Percentiles rank a stretch among this genome's conserved stretches.
These are phyloP conservation scores for Sphenostylis stenocarpa DNA, from an alignment of 306 rosid genomes.

Conservation along the genomic window DNA sequence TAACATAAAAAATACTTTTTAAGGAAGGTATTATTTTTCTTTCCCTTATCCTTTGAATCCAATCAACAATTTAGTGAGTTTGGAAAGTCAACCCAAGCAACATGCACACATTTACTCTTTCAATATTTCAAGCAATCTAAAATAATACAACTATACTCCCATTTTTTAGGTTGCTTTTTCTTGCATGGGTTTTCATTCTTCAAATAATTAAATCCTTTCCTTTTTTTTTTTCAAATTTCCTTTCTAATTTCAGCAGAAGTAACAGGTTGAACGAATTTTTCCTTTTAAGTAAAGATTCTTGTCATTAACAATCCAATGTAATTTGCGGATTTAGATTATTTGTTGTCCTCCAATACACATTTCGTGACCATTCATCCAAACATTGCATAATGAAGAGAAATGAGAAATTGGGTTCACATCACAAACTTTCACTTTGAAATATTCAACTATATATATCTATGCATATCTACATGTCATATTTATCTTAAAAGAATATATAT, in stretches of 20 bases:
- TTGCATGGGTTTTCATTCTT: neutral
- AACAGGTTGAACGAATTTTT: slow-evolving; percentile 21
- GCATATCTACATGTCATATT: neutral
- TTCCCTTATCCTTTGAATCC: neutral
- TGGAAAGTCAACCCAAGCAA: slow-evolving; percentile 34
- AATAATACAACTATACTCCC: neutral
- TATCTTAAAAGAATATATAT: neutral
- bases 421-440: neutral
- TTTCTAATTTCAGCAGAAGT: neutral
- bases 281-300: neutral
- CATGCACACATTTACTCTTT: slow-evolving; percentile 16
- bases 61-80: neutral
- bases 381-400: neutral
- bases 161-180: neutral
- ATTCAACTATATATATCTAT: neutral
- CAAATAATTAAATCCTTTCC: neutral
- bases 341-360: neutral
- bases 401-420: neutral
- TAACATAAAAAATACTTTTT: neutral
- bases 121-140: neutral
- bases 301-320: neutral
- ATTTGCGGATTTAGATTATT: neutral
- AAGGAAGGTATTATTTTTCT: neutral
- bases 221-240: neutral
- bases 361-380: slow-evolving; percentile 13